Percentiles rank a stretch among this genome's conserved stretches.
Conservation (phyloP, 495 filamentous ascomycete genomes). For the Lophiotrema nucula region DNA sequence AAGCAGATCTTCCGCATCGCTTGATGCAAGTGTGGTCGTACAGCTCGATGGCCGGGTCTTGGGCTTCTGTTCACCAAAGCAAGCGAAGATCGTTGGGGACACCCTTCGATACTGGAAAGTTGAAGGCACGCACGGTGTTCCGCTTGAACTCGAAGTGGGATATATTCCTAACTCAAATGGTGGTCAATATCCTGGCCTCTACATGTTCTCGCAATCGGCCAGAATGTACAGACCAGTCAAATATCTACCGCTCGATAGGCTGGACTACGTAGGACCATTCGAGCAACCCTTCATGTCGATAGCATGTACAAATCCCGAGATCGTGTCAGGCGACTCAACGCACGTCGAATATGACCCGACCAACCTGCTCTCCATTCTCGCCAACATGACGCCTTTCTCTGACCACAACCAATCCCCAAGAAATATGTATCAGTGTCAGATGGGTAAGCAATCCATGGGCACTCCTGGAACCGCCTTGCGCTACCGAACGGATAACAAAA, state of each 20-base stretch:
- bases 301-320: constrained; percentile 78
- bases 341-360: constrained; percentile 95
- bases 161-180: constrained; percentile 81
- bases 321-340: constrained; percentile 80
- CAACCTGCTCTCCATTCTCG: constrained; percentile 94
- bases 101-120: constrained; percentile 93
- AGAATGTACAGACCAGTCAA: constrained; percentile 91
- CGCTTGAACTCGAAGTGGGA: constrained; percentile 82
- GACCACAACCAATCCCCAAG: constrained; percentile 98
- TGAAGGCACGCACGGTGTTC: constrained; percentile 81
- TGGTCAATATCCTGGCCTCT: constrained; percentile 93
- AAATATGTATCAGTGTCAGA: constrained; percentile 99
- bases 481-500: constrained; percentile 94
- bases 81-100: constrained; percentile 75
- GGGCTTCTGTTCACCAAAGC: constrained; percentile 82
- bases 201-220: constrained; percentile 81
- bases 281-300: constrained; percentile 99
- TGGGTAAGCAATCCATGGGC: constrained; percentile 99
- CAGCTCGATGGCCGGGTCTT: constrained; percentile 87
- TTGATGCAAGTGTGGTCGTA: constrained; percentile 77
- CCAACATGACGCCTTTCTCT: constrained; percentile 98
- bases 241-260: constrained; percentile 78
- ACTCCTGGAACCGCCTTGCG: constrained; percentile 84
- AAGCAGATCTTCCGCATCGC: constrained; percentile 67
- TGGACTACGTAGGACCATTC: constrained; percentile 85